These are phyloP conservation scores for Fraxinus latifolia DNA, from an alignment of 305 asterid species.

Conservation along the genomic window DNA sequence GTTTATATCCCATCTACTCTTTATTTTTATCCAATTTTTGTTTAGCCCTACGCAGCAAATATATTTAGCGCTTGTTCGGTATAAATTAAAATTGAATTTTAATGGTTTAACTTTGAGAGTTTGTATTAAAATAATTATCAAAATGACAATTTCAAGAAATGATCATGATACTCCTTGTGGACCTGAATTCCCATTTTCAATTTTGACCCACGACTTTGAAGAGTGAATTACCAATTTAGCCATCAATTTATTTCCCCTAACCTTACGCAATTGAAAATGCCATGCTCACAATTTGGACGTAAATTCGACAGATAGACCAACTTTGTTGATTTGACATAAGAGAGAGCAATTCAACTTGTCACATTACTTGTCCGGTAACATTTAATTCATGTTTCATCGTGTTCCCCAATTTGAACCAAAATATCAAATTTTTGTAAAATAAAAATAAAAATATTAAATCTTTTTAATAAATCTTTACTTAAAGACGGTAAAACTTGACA, in stretches of 20 bases:
- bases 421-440: background rate
- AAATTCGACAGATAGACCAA: background rate
- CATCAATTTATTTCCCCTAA: too few species aligned
- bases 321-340: background rate
- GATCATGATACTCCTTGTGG: background rate
- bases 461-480: background rate
- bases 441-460: too few species aligned
- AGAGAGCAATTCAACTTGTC: background rate
- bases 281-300: too few species aligned
- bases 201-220: background rate
- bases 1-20: too few species aligned
- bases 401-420: background rate
- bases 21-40: background rate
- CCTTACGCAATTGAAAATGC: too few species aligned
- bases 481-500: background rate
- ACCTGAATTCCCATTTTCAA: background rate
- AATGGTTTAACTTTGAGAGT: background rate
- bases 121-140: background rate
- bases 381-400: background rate
- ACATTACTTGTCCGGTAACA: background rate
- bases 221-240: too few species aligned
- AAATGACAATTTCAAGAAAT: background rate
- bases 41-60: background rate
- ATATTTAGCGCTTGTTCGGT: background rate
- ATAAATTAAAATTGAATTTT: too few species aligned